phyloP scores from a whole-genome alignment of 352 stramenopile genomes.

The Phytophthora litchii region DNA sequence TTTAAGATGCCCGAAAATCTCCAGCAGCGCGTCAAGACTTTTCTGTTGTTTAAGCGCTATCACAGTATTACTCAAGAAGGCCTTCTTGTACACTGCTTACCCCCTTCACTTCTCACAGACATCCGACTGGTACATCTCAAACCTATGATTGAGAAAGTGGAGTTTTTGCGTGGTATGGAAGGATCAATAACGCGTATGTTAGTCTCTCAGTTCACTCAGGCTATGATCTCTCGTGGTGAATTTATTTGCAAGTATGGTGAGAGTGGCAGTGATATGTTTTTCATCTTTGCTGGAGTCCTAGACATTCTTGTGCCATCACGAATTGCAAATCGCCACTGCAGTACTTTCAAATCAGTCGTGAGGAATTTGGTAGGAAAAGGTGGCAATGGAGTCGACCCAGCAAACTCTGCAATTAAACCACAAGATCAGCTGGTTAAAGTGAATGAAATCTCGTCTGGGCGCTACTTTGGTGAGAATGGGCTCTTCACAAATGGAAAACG shows the following conservation, averaged over 20 bases:
- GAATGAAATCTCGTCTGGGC: slow-evolving; percentile 55
- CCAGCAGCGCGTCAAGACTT: slow-evolving; percentile 59
- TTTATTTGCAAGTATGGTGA: slow-evolving; percentile 65
- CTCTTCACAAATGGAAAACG: slow-evolving; percentile 63
- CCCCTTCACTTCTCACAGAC: slow-evolving; percentile 67
- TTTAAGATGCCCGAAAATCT: slow-evolving; percentile 54
- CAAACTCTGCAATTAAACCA: not conserved
- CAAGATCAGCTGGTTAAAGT: slow-evolving; percentile 25
- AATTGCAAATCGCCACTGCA: slow-evolving; percentile 19
- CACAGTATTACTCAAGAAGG: slow-evolving; percentile 77
- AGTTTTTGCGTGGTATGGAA: slow-evolving; percentile 67
- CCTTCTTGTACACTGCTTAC: slow-evolving; percentile 57
- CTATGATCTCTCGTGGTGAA: slow-evolving; percentile 58
- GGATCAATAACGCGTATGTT: slow-evolving; percentile 67
- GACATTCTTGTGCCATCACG: slow-evolving; percentile 41
- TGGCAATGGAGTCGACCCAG: not conserved
- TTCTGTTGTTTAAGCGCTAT: slow-evolving; percentile 71
- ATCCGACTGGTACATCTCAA: slow-evolving; percentile 70
- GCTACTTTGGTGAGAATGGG: slow-evolving; percentile 74
- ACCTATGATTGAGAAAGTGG: slow-evolving; percentile 74
- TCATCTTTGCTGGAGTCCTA: slow-evolving; percentile 67
- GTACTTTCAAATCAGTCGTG: slow-evolving; percentile 19
- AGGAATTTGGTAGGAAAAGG: slow-evolving; percentile 10
- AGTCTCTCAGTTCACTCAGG: slow-evolving; percentile 70
- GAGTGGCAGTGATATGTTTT: slow-evolving; percentile 72